Evolutionary conservation across 2,329 filamentous ascomycete species (phyloP).

Genomic region (Diaporthe sp.): DNA sequence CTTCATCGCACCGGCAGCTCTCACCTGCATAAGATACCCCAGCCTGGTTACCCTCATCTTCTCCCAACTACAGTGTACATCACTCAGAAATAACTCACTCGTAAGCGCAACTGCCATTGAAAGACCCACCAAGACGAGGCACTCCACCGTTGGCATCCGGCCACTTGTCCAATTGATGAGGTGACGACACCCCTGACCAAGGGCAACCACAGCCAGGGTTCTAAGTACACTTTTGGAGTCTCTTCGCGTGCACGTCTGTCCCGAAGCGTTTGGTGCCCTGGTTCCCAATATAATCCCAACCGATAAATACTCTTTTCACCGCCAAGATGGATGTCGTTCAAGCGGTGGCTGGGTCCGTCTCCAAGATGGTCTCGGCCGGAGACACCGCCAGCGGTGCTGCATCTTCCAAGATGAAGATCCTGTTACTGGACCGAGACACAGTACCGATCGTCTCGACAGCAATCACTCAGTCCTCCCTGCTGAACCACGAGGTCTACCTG

Average conservation of each 20-base stretch:
- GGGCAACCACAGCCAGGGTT: not conserved
- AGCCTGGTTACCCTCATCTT: not conserved
- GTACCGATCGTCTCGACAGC: slow-evolving; percentile 94
- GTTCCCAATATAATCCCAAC: not conserved
- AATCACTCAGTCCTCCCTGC: slow-evolving; percentile 92
- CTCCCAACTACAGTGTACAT: not conserved
- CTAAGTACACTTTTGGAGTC: not conserved
- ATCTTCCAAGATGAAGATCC: slow-evolving; percentile 97
- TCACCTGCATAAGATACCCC: not conserved
- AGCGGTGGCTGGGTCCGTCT: slow-evolving; percentile 93
- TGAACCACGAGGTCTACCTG: slow-evolving; percentile 97
- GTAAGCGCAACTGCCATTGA: not conserved
- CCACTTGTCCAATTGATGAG: slow-evolving; percentile 34
- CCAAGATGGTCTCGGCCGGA: slow-evolving; percentile 91
- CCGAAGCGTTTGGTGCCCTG: not conserved
- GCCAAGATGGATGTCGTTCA: slow-evolving; percentile 90
- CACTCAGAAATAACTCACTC: not conserved
- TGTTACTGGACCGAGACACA: slow-evolving; percentile 93
- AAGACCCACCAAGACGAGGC: not conserved
- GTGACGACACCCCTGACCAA: slow-evolving; percentile 15
- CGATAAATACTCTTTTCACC: not conserved
- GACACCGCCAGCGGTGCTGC: slow-evolving; percentile 77
- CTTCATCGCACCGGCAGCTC: slow-evolving; percentile 25
- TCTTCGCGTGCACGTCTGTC: not conserved
- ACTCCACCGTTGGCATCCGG: slow-evolving; percentile 2